Conservation (phyloP, 164 flowering plant species). For the Stephania cephalantha region DNA sequence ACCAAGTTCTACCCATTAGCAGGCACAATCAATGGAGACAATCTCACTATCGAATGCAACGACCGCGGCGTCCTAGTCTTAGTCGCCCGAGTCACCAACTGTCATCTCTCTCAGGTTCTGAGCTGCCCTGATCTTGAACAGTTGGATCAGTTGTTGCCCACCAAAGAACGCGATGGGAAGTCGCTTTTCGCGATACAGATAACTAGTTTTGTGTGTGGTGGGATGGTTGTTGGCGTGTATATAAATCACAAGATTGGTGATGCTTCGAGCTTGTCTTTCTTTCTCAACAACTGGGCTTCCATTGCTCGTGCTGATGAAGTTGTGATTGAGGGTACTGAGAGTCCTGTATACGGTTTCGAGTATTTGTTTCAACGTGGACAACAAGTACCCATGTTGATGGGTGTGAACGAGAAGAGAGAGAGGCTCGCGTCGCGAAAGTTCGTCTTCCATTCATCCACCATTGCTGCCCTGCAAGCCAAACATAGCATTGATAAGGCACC, state of each 20-base stretch:
- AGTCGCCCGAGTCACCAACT: neutral
- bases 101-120: neutral
- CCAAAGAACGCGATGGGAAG: neutral
- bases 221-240: neutral
- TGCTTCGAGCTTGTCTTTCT: neutral
- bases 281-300: slow-evolving; percentile 4
- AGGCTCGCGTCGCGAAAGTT: neutral
- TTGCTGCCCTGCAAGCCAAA: neutral
- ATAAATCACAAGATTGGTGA: neutral
- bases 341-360: neutral
- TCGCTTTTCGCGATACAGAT: neutral
- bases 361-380: neutral
- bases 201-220: slow-evolving; percentile 2
- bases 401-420: neutral
- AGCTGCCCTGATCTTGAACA: neutral
- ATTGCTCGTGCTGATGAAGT: neutral
- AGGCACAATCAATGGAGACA: neutral
- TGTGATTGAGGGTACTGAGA: neutral
- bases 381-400: neutral
- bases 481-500: neutral
- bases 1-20: neutral
- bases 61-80: neutral
- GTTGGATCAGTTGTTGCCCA: neutral
- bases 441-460: neutral
- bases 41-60: neutral